Evolutionary conservation across 345 rosid species (phyloP), one percentile per base, ranked within the genome.

Genomic region (Rhodamnia argentea): DNA sequence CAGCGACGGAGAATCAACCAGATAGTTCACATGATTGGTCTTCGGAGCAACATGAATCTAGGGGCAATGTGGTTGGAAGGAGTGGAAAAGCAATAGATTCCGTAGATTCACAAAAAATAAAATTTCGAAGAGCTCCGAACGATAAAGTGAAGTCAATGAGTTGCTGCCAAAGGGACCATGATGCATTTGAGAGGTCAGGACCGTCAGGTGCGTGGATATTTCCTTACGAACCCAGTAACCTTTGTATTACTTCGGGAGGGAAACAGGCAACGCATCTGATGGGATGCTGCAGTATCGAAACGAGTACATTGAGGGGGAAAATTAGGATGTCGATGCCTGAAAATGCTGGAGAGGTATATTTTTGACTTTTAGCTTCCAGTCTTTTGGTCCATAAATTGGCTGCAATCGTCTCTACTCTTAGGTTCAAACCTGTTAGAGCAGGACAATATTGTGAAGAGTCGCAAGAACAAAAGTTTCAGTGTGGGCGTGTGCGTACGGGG

Each of bases 171-270:
- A 82, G 87, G 60, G 82, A 86, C n/a, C 82, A 50, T 47, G 83
- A 85, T 88, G 81, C 86, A 44, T 84, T 76, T 52, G 90, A 89
- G 83, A 78, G 81, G 83, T 86, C 92, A 24, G 92, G 93, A 42
- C 91, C 88, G 76, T 95, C 92, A 24, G 92, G 93, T 50, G 91
- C 89, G 76, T 95, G 99, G 99, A 92, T 95, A 87, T 97, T 93
- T 84, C 95, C 96, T 2, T 93, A 90, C 82, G 94, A 91, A 86
- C 88, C 90, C 57, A 91, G 88, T 82, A 81, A 84, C 86, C 74
- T 88, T 57, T 92, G 94, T 83, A 82, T 90, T 57, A 91, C 96
- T 54, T 89, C 93, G n/a, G 89, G 88, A 32, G 88, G 90, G 85
- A 91, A 92, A 88, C 83, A 86, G 87, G 54, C 85, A 54, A 85